Conservation (phyloP, 2,329 filamentous ascomycete species). For the Aspergillus flavus region DNA sequence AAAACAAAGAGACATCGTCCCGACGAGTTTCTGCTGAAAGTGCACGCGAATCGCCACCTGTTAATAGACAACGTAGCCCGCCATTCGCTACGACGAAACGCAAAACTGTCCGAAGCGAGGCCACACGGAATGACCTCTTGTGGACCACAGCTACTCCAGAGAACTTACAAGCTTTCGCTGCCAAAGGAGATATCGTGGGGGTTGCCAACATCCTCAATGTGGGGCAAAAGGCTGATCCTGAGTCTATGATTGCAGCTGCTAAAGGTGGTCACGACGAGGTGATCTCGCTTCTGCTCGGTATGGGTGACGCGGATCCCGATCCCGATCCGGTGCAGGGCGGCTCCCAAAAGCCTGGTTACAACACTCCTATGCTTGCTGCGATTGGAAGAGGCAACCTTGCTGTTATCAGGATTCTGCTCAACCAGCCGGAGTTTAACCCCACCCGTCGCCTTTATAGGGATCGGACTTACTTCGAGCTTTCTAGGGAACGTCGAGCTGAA, state of each 20-base stretch:
- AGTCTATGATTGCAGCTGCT: conserved; percentile 87
- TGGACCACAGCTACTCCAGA: conserved; percentile 55
- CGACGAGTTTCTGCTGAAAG: conserved; percentile 49
- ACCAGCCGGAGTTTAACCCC: conserved; percentile 79
- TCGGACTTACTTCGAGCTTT: conserved; percentile 84
- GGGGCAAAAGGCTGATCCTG: conserved; percentile 68
- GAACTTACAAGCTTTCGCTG: conserved; percentile 52
- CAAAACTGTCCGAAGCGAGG: conserved; percentile 53
- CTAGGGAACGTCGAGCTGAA: conserved; percentile 77
- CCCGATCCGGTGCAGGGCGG: conserved; percentile 62
- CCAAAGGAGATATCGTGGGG: conserved; percentile 53
- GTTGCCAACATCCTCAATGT: conserved; percentile 54
- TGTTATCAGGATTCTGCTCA: conserved; percentile 77
- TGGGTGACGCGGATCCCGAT: conserved; percentile 69
- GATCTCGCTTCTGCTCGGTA: conserved; percentile 73
- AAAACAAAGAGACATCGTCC: conserved; percentile 42
- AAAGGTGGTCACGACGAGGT: conserved; percentile 89
- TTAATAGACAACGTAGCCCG: conserved; percentile 43
- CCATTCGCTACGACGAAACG: conserved; percentile 41
- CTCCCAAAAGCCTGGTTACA: conserved; percentile 66
- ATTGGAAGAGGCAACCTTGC: conserved; percentile 87
- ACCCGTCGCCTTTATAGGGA: conserved; percentile 72
- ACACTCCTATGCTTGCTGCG: conserved; percentile 90
- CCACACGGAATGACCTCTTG: conserved; percentile 52
- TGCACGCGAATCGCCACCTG: conserved; percentile 48